These are phyloP conservation scores for Sanguinoderma infundibulare DNA, from an alignment of 1,284 basidiomycete species.

Conservation along the genomic window DNA sequence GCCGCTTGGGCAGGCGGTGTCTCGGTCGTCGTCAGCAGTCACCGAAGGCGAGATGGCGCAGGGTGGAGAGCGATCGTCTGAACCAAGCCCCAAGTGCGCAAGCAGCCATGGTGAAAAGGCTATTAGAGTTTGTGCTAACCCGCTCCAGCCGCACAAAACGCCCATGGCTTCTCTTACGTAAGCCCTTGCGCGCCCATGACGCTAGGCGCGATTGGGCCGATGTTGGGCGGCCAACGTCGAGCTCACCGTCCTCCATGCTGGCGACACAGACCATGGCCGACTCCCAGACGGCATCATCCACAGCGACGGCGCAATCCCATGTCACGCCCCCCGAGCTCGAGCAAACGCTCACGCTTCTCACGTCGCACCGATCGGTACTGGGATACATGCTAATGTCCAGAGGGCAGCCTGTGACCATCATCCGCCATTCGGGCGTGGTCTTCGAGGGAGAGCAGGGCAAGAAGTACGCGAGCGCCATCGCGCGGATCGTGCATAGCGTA, in stretches of 20 bases:
- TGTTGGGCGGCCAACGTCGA: not conserved
- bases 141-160: not conserved
- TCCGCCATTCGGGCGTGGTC: slow-evolving; percentile 82
- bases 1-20: not conserved
- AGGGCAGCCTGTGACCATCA: slow-evolving; percentile 68
- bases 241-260: slow-evolving; percentile 20
- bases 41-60: not conserved
- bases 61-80: not conserved
- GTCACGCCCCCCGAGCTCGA: slow-evolving; percentile 74
- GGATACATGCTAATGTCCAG: slow-evolving; percentile 86
- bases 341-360: slow-evolving; percentile 75
- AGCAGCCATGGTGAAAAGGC: too few relatives aligned
- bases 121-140: not conserved
- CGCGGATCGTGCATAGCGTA: slow-evolving; percentile 78
- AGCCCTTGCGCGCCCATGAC: not conserved
- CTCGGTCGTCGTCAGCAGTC: not conserved
- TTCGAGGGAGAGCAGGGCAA: slow-evolving; percentile 88
- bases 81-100: too few relatives aligned
- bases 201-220: not conserved
- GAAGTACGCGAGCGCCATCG: slow-evolving; percentile 81
- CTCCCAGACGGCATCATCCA: slow-evolving; percentile 12
- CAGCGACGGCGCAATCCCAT: slow-evolving; percentile 18
- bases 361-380: slow-evolving; percentile 83
- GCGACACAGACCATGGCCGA: slow-evolving; percentile 24
- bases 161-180: not conserved